phyloP scores from a whole-genome alignment of 2,329 filamentous ascomycete species.

The Ilyonectria sp. region DNA sequence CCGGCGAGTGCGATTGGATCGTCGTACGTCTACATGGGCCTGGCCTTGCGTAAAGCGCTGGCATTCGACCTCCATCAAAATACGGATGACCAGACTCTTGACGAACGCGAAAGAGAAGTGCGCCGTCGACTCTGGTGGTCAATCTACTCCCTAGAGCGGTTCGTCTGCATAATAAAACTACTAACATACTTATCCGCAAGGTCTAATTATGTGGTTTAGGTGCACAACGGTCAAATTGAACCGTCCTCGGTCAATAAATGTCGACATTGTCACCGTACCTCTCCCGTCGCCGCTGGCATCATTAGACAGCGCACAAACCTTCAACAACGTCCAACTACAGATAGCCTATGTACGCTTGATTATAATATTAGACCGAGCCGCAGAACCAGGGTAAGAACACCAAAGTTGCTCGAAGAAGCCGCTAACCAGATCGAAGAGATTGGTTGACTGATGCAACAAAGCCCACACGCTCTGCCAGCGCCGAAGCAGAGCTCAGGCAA shows the following conservation, averaged over 20 bases:
- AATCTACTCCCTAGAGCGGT: conserved; percentile 50
- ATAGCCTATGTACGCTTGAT: conserved; percentile 50
- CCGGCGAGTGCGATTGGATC: conserved; percentile 53
- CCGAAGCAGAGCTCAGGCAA: conserved; percentile 46
- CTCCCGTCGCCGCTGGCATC: conserved; percentile 33
- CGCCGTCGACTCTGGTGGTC: conserved; percentile 49
- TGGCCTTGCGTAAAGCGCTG: conserved; percentile 49
- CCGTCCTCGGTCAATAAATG: conserved; percentile 42
- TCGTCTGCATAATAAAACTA: not conserved
- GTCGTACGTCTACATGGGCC: conserved; percentile 51
- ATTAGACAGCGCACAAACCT: conserved; percentile 46
- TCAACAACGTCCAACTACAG: conserved; percentile 53
- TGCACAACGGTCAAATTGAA: conserved; percentile 45
- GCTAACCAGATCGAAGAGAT: conserved; percentile 9
- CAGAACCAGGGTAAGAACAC: conserved; percentile 42
- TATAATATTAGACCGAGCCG: conserved; percentile 50
- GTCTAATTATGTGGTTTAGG: conserved; percentile 19
- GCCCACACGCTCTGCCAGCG: conserved; percentile 16
- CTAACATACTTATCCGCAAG: rapidly evolving
- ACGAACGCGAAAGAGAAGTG: conserved; percentile 43
- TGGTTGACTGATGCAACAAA: conserved; percentile 26
- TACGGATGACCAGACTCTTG: conserved; percentile 41
- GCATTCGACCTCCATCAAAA: conserved; percentile 48
- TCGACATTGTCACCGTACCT: conserved; percentile 41
- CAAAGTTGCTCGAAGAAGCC: not conserved